A percentile compares a stretch with the other conserved stretches of the same genome.
Conservation (phyloP, 1,284 basidiomycete genomes). For the Coniophora puteana region DNA sequence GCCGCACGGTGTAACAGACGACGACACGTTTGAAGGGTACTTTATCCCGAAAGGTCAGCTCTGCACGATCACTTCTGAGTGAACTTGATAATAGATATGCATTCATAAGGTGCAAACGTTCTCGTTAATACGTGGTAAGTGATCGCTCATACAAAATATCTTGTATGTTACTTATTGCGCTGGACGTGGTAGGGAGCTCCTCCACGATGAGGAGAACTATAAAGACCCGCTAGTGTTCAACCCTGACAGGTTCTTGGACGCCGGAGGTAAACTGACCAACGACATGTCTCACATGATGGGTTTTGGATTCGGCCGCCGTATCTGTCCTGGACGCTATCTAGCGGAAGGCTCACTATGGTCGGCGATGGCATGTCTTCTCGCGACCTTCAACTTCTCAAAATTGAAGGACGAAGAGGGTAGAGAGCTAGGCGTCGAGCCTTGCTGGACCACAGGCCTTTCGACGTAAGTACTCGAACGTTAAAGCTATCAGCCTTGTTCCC, state of each 20-base stretch:
- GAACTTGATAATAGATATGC: no score
- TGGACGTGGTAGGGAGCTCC: conserved; percentile 41
- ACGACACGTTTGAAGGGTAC: conserved; percentile 4
- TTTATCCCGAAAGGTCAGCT: conserved; percentile 2
- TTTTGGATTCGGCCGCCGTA: conserved; percentile 47
- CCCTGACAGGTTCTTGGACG: conserved; percentile 36
- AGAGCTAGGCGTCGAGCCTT: conserved; percentile 19
- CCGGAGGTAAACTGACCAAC: conserved; percentile 18
- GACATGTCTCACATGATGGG: conserved; percentile 29
- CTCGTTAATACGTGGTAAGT: no score
- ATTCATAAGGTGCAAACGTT: no score
- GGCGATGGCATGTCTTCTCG: background rate
- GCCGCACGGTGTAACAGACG: background rate
- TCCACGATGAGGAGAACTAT: conserved; percentile 35
- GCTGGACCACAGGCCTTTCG: no score
- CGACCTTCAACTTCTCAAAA: conserved; percentile 4
- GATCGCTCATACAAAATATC: no score
- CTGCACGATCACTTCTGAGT: no score
- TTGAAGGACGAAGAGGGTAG: conserved; percentile 24
- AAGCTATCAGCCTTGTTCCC: no score
- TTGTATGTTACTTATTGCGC: no score
- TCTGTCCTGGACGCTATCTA: background rate
- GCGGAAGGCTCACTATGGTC: background rate
- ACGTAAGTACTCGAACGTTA: no score
- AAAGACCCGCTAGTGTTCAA: conserved; percentile 36